Evolutionary conservation across 73 alveolate species (phyloP).

Genomic region (Paramecium caudatum): DNA sequence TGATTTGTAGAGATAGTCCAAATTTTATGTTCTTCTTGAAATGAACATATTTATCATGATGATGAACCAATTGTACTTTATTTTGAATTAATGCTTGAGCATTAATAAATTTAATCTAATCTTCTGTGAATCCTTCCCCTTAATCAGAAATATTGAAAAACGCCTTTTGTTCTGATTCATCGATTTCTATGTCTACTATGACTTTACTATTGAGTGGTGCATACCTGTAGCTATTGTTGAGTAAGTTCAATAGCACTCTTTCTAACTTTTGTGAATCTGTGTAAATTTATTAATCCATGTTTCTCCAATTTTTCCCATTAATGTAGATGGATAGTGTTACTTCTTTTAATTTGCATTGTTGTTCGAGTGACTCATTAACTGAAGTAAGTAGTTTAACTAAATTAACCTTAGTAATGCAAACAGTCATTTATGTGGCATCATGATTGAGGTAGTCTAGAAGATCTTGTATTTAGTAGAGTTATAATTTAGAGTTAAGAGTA

Average conservation of each 20-base stretch:
- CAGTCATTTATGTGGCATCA: not conserved
- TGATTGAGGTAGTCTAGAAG: not conserved
- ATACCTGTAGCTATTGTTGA: slow-evolving; percentile 27
- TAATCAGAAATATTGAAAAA: not conserved
- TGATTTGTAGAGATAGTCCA: not conserved
- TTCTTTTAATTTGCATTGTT: not conserved
- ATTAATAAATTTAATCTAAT: not conserved
- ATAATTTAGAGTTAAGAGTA: not conserved
- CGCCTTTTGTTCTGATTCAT: not conserved
- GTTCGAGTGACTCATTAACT: not conserved
- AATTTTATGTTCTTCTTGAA: not conserved
- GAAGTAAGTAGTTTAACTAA: not conserved
- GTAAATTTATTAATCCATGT: not conserved
- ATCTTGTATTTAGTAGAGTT: not conserved
- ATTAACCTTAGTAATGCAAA: not conserved
- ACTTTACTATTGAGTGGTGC: not conserved
- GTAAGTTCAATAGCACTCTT: slow-evolving; percentile 18
- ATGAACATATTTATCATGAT: slow-evolving; percentile 13
- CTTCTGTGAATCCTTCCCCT: not conserved
- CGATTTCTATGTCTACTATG: not conserved
- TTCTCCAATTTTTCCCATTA: not conserved
- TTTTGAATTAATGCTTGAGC: not conserved
- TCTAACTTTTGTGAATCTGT: slow-evolving; percentile 18
- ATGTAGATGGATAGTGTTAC: not conserved
- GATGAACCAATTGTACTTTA: not conserved